These are phyloP conservation scores for Lyophyllum atratum DNA, from an alignment of 768 basidiomycete genomes.

Conservation along the genomic window DNA sequence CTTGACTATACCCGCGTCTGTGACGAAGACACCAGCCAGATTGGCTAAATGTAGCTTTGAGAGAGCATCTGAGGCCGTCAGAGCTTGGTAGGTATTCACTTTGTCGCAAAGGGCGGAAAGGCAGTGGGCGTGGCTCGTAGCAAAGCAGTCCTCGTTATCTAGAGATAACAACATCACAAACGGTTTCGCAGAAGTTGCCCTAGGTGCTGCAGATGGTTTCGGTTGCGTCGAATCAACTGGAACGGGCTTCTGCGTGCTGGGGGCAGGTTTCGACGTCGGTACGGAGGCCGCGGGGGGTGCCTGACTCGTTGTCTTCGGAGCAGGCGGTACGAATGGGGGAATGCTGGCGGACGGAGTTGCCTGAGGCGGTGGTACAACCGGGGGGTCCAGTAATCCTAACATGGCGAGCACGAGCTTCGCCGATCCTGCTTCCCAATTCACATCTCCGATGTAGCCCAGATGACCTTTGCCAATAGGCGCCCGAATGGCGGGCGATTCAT, in stretches of 20 bases:
- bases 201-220: not conserved
- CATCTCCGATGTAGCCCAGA: constrained; percentile 39
- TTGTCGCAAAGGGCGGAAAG: constrained; percentile 19
- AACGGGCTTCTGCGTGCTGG: not conserved
- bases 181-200: constrained; percentile 11
- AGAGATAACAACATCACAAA: constrained; percentile 29
- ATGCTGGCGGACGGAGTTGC: not conserved
- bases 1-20: constrained; percentile 30
- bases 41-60: constrained; percentile 27
- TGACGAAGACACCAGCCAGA: constrained; percentile 36
- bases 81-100: constrained; percentile 18
- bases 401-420: constrained; percentile 34
- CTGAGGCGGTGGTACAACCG: not conserved
- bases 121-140: constrained; percentile 17
- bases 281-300: not conserved
- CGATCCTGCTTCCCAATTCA: constrained; percentile 29
- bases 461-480: constrained; percentile 35
- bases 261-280: not conserved
- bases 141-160: constrained; percentile 13
- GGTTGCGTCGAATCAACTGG: not conserved
- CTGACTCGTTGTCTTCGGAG: not conserved
- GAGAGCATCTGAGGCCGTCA: constrained; percentile 14
- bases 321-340: not conserved
- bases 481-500: constrained; percentile 27
- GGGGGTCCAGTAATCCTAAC: constrained; percentile 25